Evolutionary conservation across 331 rosid genomes (phyloP).

Genomic region (Malus hybrid): DNA sequence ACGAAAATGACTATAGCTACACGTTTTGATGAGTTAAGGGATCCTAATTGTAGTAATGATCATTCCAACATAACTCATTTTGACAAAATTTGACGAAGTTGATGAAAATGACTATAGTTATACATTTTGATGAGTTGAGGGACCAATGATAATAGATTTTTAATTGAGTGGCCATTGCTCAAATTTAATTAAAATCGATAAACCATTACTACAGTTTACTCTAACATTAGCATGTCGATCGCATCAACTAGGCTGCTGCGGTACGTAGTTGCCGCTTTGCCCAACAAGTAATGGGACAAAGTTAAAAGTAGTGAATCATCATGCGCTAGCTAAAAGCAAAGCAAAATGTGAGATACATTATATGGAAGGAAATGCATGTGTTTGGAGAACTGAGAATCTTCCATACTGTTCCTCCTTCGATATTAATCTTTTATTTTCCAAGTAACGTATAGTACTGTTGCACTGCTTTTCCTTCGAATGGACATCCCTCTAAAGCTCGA

Average conservation of each 20-base stretch:
- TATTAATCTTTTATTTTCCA: neutral
- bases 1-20: no score
- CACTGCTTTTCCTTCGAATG: neutral
- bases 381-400: neutral
- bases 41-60: no score
- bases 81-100: no score
- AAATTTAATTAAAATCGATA: no score
- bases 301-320: neutral
- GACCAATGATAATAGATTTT: no score
- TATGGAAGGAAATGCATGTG: neutral
- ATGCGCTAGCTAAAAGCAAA: neutral
- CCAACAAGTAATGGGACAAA: neutral
- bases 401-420: neutral
- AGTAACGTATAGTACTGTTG: neutral
- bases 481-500: neutral
- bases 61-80: no score
- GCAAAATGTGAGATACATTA: neutral
- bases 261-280: neutral
- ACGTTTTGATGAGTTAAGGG: no score
- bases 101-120: no score
- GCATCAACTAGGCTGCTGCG: neutral
- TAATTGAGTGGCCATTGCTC: accelerated
- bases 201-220: no score
- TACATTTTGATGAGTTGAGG: no score
- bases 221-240: neutral